Evolutionary conservation across 2,329 filamentous ascomycete species (phyloP).

Genomic region (Geoglossum cookeanum): DNA sequence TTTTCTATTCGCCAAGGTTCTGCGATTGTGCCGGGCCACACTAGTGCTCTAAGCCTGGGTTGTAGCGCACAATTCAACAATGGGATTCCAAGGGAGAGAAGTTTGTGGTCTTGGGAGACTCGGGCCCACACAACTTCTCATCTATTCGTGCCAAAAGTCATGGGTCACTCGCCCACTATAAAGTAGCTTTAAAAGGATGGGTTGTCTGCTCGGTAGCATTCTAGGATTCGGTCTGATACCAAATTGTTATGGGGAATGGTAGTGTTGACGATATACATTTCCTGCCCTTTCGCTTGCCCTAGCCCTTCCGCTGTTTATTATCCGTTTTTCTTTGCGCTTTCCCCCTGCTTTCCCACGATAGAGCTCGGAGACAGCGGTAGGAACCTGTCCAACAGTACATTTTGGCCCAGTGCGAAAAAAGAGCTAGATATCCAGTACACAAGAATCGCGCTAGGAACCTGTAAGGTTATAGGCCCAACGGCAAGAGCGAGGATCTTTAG

Average conservation of each 20-base stretch:
- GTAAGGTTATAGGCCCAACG: conserved; percentile 20
- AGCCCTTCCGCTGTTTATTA: background rate
- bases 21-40: too few species aligned
- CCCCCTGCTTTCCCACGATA: background rate
- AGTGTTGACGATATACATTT: background rate
- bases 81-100: too few species aligned
- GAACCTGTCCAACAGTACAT: conserved; percentile 19
- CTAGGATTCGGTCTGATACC: background rate
- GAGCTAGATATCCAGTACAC: conserved; percentile 31
- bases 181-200: too few species aligned
- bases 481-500: conserved; percentile 22
- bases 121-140: too few species aligned
- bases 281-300: background rate
- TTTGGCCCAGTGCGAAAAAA: conserved; percentile 23
- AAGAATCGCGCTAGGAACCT: conserved; percentile 26
- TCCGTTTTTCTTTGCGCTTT: background rate
- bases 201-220: too few species aligned
- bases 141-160: too few species aligned
- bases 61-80: too few species aligned
- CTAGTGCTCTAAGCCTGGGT: too few species aligned
- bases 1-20: too few species aligned
- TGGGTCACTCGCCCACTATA: too few species aligned
- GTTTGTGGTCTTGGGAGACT: too few species aligned
- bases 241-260: background rate
- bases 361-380: background rate